Base-by-base conservation (phyloP, 1,284 basidiomycete species). In the Puccinia hordei region DNA sequence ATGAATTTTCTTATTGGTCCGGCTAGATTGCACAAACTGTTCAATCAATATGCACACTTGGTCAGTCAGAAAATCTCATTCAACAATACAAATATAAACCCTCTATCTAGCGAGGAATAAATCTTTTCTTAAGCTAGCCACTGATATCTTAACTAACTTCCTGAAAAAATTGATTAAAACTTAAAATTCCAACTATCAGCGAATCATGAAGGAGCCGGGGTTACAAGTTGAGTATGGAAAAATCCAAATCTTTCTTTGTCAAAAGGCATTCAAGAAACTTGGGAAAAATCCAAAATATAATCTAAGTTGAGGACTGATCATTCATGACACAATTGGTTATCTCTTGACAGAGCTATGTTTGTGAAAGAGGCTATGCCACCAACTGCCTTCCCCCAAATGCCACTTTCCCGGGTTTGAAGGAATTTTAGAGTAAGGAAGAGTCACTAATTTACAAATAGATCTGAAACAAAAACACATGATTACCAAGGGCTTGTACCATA, bases 351-450 rank as follows among this genome's bases (percentile, higher is more conserved):
- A 49, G 46, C 46, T 68, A 68, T n/a, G 66, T 68, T 49, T 68
- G 66, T 49, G 46, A 68, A 68, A 68, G 66, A 38, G 66, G 66
- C 27, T 68, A 68, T 49, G 66, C 66, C 41, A 68, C 38, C 38
- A 17, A 68, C 33, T 68, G 66, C 41, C 66, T 68, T 49, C 66
- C 66, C 17, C 66, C 66, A 46, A 38, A 46, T 17, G 22, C 44
- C 4, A 33, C 24, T 8, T 68, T 68, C 27, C 41, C 66, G 24
- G 66, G 49, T 68, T 24, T 68, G 66, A 49, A 27, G 46, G 24
- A 68, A 68, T 57, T 57, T 6, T 41, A 63, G 38, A n/a, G 12
- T 33, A 59, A 24, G 57, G 30, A 59, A 59, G 8, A 12, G 24
- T 13, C 24, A 59, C 12, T 59, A 12, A 2, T 59, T 22, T 33